Conservation (phyloP, 768 basidiomycete genomes). For the Mycena crocata region DNA sequence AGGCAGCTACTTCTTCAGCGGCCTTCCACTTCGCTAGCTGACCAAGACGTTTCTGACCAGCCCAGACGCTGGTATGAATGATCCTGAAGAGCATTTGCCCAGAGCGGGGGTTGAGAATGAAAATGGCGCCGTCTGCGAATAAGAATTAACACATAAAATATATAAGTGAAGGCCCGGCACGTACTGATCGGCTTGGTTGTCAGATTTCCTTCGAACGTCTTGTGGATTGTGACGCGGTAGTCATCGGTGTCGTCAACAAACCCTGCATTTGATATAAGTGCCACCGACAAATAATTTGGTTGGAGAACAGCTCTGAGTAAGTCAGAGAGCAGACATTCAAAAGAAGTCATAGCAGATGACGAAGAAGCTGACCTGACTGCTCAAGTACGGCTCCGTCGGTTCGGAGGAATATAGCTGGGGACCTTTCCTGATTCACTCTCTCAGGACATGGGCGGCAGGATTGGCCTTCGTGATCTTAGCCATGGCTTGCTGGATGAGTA, state of each 20-base stretch:
- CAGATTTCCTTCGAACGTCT: conserved; percentile 99
- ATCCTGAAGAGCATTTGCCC: conserved; percentile 99
- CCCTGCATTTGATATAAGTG: conserved; percentile 60
- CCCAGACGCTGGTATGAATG: conserved; percentile 99
- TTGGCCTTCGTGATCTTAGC: conserved; percentile 99
- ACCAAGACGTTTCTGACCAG: conserved; percentile 99
- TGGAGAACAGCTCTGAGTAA: conserved; percentile 96
- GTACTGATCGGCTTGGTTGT: conserved; percentile 98
- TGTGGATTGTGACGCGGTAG: conserved; percentile 99
- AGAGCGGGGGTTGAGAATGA: conserved; percentile 99
- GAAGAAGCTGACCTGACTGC: conserved; percentile 77
- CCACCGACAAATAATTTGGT: conserved; percentile 93
- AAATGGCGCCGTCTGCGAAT: conserved; percentile 86
- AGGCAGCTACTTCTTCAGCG: conserved; percentile 98
- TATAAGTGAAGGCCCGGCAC: conserved; percentile 36
- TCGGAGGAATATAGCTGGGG: conserved; percentile 98
- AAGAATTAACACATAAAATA: conserved; percentile 22
- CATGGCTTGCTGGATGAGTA: conserved; percentile 98
- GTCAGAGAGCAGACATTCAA: conserved; percentile 56
- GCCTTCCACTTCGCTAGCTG: conserved; percentile 99
- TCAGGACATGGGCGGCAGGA: conserved; percentile 95
- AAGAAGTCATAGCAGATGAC: neutral
- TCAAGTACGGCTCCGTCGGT: conserved; percentile 98
- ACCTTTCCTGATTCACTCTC: conserved; percentile 98
- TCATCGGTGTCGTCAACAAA: conserved; percentile 99